phyloP scores from a whole-genome alignment of 345 rosid species.

The Cardamine resedifolia region DNA sequence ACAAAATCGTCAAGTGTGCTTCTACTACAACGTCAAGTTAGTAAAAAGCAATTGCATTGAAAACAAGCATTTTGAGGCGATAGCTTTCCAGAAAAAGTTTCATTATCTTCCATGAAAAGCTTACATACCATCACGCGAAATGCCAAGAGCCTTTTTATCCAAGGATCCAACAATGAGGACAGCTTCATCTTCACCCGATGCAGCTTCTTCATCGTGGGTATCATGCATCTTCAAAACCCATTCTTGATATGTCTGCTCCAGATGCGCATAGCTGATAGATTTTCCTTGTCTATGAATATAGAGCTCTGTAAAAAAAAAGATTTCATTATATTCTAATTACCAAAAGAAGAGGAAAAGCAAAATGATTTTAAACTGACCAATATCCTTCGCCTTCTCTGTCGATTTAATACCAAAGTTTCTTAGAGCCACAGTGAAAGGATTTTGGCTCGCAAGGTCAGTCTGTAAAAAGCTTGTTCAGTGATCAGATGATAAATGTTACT shows the following conservation, averaged over 20 bases:
- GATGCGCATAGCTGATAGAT: constrained; percentile 34
- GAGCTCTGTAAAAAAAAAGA: constrained; percentile 42
- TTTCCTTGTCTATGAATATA: constrained; percentile 44
- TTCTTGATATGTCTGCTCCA: constrained; percentile 58
- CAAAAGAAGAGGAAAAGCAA: neutral
- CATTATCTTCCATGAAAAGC: neutral
- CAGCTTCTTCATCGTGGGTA: constrained; percentile 58
- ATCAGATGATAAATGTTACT: constrained; percentile 17
- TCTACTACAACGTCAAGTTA: constrained; percentile 10
- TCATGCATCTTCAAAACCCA: constrained; percentile 76
- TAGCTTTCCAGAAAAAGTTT: constrained; percentile 5
- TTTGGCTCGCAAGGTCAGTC: constrained; percentile 68
- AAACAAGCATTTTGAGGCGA: constrained; percentile 1
- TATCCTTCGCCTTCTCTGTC: constrained; percentile 52
- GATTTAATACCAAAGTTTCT: constrained; percentile 51
- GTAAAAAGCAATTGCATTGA: neutral
- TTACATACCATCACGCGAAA: constrained; percentile 60
- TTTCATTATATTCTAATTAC: constrained; percentile 12
- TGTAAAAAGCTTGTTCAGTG: constrained; percentile 35
- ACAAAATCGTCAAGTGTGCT: neutral
- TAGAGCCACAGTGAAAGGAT: constrained; percentile 55
- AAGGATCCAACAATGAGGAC: constrained; percentile 39
- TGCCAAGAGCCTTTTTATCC: constrained; percentile 54
- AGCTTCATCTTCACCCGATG: constrained; percentile 58
- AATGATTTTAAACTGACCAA: constrained; percentile 22